Percentiles rank a stretch among this genome's conserved stretches.
Evolutionary conservation across 2,329 filamentous ascomycete genomes (phyloP).

Genomic region (Herpotrichia juniperi): DNA sequence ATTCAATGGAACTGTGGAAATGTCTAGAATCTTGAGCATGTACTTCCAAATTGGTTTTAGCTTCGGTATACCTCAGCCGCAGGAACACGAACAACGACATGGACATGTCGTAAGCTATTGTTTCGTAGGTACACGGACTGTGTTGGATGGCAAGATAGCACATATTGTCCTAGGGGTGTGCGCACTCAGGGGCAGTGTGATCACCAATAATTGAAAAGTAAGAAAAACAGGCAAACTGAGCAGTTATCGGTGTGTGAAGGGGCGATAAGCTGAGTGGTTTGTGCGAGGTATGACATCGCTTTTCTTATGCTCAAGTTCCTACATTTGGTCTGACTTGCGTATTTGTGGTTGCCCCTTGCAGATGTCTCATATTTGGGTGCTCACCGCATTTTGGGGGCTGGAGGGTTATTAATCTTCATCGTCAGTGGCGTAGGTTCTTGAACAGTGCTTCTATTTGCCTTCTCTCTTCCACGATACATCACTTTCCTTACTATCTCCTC

Average conservation of each 20-base stretch:
- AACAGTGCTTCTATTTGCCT: too few species aligned
- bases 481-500: too few species aligned
- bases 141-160: neutral
- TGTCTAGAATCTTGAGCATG: neutral
- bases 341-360: neutral
- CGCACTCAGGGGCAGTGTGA: neutral
- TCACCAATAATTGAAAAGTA: neutral
- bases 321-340: neutral
- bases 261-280: neutral
- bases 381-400: neutral
- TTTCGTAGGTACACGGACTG: neutral
- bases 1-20: neutral
- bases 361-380: neutral
- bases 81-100: neutral
- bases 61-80: neutral
- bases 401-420: too few species aligned
- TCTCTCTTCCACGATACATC: too few species aligned
- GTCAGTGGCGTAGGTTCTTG: too few species aligned
- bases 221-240: neutral
- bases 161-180: neutral
- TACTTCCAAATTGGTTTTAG: neutral
- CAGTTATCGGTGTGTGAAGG: neutral
- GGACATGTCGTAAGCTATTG: neutral
- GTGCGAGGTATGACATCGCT: neutral
- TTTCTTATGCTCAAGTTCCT: neutral